phyloP scores from a whole-genome alignment of 805 yeast genomes.

The Debaryomyces tyrocola region DNA sequence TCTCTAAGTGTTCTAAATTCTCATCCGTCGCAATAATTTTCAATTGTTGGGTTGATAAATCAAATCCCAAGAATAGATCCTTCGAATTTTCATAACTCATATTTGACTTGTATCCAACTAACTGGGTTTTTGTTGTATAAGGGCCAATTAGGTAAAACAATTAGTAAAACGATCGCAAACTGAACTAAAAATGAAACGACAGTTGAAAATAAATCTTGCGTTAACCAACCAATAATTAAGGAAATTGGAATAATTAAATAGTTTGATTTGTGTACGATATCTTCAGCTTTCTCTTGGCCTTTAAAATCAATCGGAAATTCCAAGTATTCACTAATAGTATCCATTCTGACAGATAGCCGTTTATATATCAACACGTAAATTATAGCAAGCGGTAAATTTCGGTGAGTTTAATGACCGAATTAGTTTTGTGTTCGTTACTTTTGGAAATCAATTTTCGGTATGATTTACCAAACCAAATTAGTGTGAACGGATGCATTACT shows the following conservation, averaged over 20 bases:
- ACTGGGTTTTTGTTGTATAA: constrained; percentile 50
- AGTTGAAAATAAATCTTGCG: constrained; percentile 44
- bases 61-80: constrained; percentile 65
- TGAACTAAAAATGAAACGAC: constrained; percentile 38
- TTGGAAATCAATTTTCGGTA: no score
- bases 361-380: background rate
- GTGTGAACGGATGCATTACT: no score
- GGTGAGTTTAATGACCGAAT: background rate
- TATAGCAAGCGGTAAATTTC: background rate
- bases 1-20: constrained; percentile 49
- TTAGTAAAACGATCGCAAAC: constrained; percentile 27
- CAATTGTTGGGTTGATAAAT: constrained; percentile 86
- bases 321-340: constrained; percentile 2
- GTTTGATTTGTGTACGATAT: constrained; percentile 22
- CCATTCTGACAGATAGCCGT: background rate
- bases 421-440: background rate
- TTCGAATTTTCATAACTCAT: constrained; percentile 11
- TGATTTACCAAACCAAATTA: no score
- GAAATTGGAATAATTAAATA: constrained; percentile 36
- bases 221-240: constrained; percentile 47
- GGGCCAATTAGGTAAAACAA: constrained; percentile 60
- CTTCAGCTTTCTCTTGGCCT: constrained; percentile 50
- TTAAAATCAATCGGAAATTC: constrained; percentile 50
- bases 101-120: constrained; percentile 44
- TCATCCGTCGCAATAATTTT: constrained; percentile 68